phyloP scores from a whole-genome alignment of 1,284 basidiomycete species.

The Mycena sp. region DNA sequence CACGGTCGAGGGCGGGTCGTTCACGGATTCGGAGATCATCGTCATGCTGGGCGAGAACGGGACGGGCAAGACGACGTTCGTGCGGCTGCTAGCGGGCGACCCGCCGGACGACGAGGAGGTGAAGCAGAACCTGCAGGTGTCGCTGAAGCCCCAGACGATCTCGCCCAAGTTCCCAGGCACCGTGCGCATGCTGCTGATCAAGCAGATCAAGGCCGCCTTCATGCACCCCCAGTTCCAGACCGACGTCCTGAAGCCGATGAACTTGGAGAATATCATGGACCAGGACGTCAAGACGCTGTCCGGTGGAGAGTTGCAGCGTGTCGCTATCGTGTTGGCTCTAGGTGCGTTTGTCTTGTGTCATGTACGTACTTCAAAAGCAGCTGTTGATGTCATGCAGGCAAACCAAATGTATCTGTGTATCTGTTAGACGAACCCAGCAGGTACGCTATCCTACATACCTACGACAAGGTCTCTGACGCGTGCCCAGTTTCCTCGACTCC shows the following conservation, averaged over 20 bases:
- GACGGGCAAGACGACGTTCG: slow-evolving; percentile 97
- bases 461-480: not conserved
- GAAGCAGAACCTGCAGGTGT: slow-evolving; percentile 84
- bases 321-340: slow-evolving; percentile 91
- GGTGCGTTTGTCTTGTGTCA: slow-evolving; percentile 50
- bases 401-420: slow-evolving; percentile 86
- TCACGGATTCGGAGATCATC: slow-evolving; percentile 97
- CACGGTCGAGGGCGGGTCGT: slow-evolving; percentile 85
- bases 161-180: slow-evolving; percentile 95
- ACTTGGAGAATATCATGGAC: slow-evolving; percentile 90
- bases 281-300: slow-evolving; percentile 97
- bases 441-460: slow-evolving; percentile 40
- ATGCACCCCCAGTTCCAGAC: slow-evolving; percentile 98
- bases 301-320: slow-evolving; percentile 95
- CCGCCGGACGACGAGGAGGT: slow-evolving; percentile 86
- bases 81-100: slow-evolving; percentile 91
- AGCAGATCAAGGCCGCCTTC: slow-evolving; percentile 93
- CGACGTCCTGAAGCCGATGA: slow-evolving; percentile 97
- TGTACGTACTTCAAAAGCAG: not conserved
- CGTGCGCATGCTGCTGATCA: slow-evolving; percentile 91
- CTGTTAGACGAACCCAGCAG: slow-evolving; percentile 88
- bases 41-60: slow-evolving; percentile 98
- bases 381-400: slow-evolving; percentile 52
- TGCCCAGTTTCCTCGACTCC: slow-evolving; percentile 82
- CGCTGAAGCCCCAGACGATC: slow-evolving; percentile 96